phyloP scores from a whole-genome alignment of 805 yeast species.

The Saccharomycopsis selenospora region DNA sequence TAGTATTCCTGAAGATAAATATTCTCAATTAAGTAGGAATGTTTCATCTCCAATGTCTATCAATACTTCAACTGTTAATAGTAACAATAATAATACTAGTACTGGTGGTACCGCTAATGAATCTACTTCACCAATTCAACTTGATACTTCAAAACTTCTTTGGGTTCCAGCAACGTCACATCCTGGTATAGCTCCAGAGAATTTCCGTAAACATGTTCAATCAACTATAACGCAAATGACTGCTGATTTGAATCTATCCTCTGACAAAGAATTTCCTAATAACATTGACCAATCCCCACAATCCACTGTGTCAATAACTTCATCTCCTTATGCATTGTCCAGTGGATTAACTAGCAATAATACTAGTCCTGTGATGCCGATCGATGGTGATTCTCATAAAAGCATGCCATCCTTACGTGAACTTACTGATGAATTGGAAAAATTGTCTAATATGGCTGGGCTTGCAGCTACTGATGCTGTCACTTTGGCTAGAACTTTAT shows the following conservation, averaged over 20 bases:
- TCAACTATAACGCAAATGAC: conserved; percentile 27
- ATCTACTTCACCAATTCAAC: conserved; percentile 3
- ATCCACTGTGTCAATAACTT: conserved; percentile 22
- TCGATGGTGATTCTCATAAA: conserved; percentile 26
- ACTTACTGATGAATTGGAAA: conserved; percentile 67
- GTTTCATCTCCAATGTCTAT: conserved; percentile 7
- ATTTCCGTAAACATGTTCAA: conserved; percentile 61
- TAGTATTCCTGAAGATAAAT: neutral
- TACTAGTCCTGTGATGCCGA: conserved; percentile 30
- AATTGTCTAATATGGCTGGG: conserved; percentile 69
- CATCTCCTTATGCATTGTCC: conserved; percentile 11
- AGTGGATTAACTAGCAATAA: conserved; percentile 1
- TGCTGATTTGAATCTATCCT: conserved; percentile 24
- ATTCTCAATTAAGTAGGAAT: neutral
- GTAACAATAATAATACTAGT: conserved; percentile 1
- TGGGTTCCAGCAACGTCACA: conserved; percentile 97
- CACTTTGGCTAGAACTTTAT: conserved; percentile 71
- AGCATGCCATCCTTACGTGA: conserved; percentile 61
- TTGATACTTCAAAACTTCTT: conserved; percentile 44
- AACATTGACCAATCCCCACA: conserved; percentile 18
- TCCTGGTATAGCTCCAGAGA: conserved; percentile 92
- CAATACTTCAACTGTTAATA: neutral
- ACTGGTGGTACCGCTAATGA: neutral
- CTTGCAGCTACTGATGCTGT: conserved; percentile 74
- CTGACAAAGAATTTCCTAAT: conserved; percentile 23